These are phyloP conservation scores for Cystoisospora suis DNA, from an alignment of 169 alveolate species.

Conservation along the genomic window DNA sequence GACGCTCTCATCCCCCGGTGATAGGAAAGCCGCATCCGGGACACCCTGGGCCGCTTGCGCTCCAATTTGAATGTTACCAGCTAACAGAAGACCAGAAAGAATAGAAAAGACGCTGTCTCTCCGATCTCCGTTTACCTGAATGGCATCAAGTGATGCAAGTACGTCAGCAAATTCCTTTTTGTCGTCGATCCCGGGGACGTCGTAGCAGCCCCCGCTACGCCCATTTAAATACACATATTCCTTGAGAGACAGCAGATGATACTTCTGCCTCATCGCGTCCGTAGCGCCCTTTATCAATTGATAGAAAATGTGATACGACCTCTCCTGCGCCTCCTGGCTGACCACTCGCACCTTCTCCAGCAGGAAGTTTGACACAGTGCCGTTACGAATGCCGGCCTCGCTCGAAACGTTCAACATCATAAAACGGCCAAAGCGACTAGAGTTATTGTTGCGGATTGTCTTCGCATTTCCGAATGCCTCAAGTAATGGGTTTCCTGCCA, in stretches of 20 bases:
- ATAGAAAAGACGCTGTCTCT: conserved; percentile 87
- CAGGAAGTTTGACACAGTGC: conserved; percentile 88
- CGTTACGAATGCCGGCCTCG: conserved; percentile 70
- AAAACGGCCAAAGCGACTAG: conserved; percentile 93
- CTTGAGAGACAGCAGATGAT: conserved; percentile 73
- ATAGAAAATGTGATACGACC: conserved; percentile 96
- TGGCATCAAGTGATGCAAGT: conserved; percentile 85
- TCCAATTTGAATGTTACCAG: conserved; percentile 93
- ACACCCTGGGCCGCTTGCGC: conserved; percentile 84
- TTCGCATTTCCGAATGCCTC: conserved; percentile 93
- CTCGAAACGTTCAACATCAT: conserved; percentile 89
- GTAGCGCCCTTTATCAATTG: conserved; percentile 91
- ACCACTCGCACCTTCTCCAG: conserved; percentile 97
- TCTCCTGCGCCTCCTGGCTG: conserved; percentile 86
- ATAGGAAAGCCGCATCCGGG: conserved; percentile 86
- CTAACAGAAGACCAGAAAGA: conserved; percentile 81
- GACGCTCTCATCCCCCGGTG: conserved; percentile 69
- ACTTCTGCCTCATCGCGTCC: conserved; percentile 77
- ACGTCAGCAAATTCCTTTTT: conserved; percentile 90
- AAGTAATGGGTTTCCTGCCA: conserved; percentile 87
- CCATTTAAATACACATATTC: conserved; percentile 83
- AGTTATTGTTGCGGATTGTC: conserved; percentile 88
- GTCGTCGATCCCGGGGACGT: conserved; percentile 88
- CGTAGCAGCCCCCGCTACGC: conserved; percentile 77
- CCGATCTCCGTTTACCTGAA: conserved; percentile 85